Evolutionary conservation across 208 protist genomes (phyloP).

Genomic region (Crithidia bombi): DNA sequence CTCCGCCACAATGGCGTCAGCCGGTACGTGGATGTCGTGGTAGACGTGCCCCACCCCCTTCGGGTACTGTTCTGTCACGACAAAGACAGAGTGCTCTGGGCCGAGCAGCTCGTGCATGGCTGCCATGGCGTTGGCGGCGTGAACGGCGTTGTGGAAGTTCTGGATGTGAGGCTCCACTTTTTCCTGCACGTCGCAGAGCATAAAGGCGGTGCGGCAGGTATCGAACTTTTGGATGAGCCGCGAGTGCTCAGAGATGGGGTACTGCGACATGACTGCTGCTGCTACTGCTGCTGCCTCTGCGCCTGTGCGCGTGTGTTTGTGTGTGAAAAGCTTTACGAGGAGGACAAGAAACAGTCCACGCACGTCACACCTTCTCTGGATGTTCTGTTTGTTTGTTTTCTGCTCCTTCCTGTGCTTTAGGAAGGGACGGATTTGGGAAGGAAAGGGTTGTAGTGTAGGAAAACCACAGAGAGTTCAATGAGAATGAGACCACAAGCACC

Average conservation of each 20-base stretch:
- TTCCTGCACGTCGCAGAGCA: conserved; percentile 77
- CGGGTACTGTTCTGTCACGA: conserved; percentile 62
- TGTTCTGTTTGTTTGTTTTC: too few relatives aligned
- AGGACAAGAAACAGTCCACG: too few relatives aligned
- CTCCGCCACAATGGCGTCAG: conserved; percentile 36
- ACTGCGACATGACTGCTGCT: conserved; percentile 15
- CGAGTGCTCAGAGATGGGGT: conserved; percentile 31
- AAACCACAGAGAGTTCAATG: too few relatives aligned
- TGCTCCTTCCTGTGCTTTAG: too few relatives aligned
- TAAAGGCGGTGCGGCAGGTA: conserved; percentile 62
- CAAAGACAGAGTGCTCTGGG: conserved; percentile 40
- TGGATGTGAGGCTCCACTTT: conserved; percentile 34
- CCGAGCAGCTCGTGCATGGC: conserved; percentile 39
- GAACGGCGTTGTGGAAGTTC: conserved; percentile 52
- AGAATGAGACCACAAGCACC: too few relatives aligned
- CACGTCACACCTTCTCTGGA: too few relatives aligned
- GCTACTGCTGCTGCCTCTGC: too few relatives aligned
- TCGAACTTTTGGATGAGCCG: conserved; percentile 35
- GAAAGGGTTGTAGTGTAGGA: too few relatives aligned
- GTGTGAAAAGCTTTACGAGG: too few relatives aligned
- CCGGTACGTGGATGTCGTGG: conserved; percentile 47
- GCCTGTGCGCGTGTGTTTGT: too few relatives aligned
- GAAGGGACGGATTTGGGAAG: too few relatives aligned
- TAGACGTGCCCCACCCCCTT: conserved; percentile 39
- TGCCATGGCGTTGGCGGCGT: conserved; percentile 54